Base-by-base conservation (phyloP, 1,139 yeast species). In the Protomyces pachydermus region DNA sequence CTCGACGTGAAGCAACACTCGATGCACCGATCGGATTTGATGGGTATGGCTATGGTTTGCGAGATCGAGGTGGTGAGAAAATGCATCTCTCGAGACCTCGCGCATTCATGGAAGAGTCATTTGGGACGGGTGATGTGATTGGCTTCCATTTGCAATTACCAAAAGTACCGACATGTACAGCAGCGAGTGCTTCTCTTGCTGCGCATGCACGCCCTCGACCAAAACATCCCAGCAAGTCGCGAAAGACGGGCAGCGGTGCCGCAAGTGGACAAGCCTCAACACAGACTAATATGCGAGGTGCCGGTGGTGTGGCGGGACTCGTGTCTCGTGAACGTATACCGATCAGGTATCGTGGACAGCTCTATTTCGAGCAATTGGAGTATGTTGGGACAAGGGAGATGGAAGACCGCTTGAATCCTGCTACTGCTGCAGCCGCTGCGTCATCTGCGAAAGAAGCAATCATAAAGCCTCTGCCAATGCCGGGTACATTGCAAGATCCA, bases 21-120 rank as follows among this genome's bases (percentile, higher is more conserved):
- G 97, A 93, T 69, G 96, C 96, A 0, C 98, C 99, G 0, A 93
- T 91, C 9, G 99, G 99, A 3, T 89, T 84, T 72, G 98, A 93
- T 74, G 95, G 91, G 0, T 93, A 91, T 75, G 93, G 97, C 0
- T 93, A 95, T 74, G 97, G 97, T 0, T 72, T 93, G 10, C 79
- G 98, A 66, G 98, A 91, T 74, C 81, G 82, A 42, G 80, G 81
- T n/a, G 95, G 98, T 1, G 88, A 88, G 68, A 83, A 82, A 50
- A 80, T 93, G 54, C 95, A 93, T 67, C 74, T 87, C 54, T 85
- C 93, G 68, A 79, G 95, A 58, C 90, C 91, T 0, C 75, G 76
- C 54, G 79, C 79, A 25, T 82, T 83, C 70, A 78, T 83, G 80
- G 70, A 72, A 3, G 80, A 74, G 50, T 84, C 87, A 2, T 84